A percentile compares a stretch with the other conserved stretches of the same genome.
Conservation (phyloP, 2,329 filamentous ascomycete genomes). For the Venturia asperata region DNA sequence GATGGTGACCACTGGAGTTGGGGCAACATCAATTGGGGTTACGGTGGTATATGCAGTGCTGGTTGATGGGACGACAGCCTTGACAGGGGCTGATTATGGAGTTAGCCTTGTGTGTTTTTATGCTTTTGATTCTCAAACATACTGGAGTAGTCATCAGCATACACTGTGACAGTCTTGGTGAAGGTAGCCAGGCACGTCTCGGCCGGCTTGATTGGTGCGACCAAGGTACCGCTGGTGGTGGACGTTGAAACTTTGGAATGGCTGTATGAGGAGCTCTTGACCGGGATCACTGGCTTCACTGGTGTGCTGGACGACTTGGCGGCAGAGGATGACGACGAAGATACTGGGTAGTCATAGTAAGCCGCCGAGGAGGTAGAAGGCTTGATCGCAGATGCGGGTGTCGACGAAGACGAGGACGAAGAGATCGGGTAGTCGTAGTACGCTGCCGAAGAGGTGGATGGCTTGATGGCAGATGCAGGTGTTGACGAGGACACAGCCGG, state of each 20-base stretch:
- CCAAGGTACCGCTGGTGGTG: not conserved
- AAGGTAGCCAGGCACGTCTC: conserved; percentile 2
- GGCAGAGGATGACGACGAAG: not conserved
- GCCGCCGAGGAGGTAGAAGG: not conserved
- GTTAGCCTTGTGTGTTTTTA: not conserved
- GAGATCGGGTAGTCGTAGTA: conserved; percentile 3
- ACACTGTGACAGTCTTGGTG: conserved; percentile 17
- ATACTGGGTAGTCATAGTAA: conserved; percentile 10
- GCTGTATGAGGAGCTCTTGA: not conserved
- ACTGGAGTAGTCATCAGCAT: conserved; percentile 12
- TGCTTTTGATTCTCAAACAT: not conserved
- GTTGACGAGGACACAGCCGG: not conserved
- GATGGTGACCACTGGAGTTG: conserved; percentile 43
- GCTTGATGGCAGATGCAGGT: not conserved
- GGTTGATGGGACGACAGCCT: conserved; percentile 13
- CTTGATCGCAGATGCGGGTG: not conserved
- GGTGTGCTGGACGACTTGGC: not conserved
- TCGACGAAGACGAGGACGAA: not conserved
- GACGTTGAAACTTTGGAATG: not conserved
- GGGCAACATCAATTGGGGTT: conserved; percentile 28
- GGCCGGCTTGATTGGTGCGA: conserved; percentile 5
- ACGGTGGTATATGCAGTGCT: conserved; percentile 12
- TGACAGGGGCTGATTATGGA: conserved; percentile 19
- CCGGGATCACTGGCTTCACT: not conserved
- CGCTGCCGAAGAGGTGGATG: not conserved